Base-by-base conservation (phyloP, 192 early-diverging fungal species). In the Glomus cerebriforme region DNA sequence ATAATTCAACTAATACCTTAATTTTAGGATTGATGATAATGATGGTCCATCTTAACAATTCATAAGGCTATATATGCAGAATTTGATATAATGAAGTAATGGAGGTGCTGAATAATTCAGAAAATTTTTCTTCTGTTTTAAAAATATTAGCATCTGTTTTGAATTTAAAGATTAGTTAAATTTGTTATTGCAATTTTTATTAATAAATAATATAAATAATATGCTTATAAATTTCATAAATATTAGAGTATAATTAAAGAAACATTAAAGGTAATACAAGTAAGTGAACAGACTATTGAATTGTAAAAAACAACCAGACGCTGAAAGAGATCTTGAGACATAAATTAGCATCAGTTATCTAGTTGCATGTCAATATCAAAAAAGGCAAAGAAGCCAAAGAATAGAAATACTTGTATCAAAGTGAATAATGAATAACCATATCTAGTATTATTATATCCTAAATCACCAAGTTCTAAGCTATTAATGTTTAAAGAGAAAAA, bases 391-490 rank as follows among this genome's bases (percentile, higher is more conserved):
- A 62, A 62, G 60, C 8, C 8, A 62, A 62, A 62, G 60, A n/a
- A n/a, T n/a, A n/a, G n/a, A n/a, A n/a, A n/a, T n/a, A n/a, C 60
- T 26, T 62, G n/a, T 62, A 26, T 26, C 17, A 7, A 62, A 22
- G 60, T 26, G 24, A 32, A 68, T 68, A 9, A 68, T 68, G 66
- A 68, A 35, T 10, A 22, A 35, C 34, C 35, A 35, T 12, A 68
- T 65, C 63, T 26, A 68, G 66, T 24, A 68, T 68, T 32, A 68
- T 32, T 10, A 8, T 35, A 9, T 9, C 12, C 66, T 35, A 32
- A 32, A 68, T 68, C 66, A 68, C 66, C 32, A 26, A 65, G 31
- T 65, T 65, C 63, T 31, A 26, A 65, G 63, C n/a, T 26, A 65
- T 65, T 65, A 26, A 65, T 65, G 17, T 65, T n/a, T n/a, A n/a